Evolutionary conservation across 2,329 filamentous ascomycete genomes (phyloP), one percentile per base, ranked within the genome.

Genomic region (Westerdykella ornata): DNA sequence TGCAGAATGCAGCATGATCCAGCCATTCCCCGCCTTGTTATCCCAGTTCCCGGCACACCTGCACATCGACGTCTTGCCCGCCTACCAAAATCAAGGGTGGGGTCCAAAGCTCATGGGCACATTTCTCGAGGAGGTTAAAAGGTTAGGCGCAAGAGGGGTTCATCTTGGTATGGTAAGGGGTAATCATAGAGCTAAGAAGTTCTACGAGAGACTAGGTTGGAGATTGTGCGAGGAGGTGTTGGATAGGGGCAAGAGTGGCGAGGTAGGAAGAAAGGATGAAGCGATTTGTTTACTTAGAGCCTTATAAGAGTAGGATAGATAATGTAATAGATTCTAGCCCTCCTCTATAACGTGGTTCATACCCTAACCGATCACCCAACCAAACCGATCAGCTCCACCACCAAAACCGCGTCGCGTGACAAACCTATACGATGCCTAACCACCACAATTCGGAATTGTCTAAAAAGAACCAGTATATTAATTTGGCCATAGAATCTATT

Each of bases 61-160:
- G 15, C 65, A 68, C 32, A 60, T 68, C 34, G 54, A 68, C 37
- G 56, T 68, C 8, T 37, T 67, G 35, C 56, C 60, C 1, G 52
- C 56, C 30, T 62, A 51, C 31, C 63, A 65, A 39, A 45, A 58
- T 8, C 51, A 51, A 22, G 64, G 65, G 1, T 63, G 51, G 47
- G 66, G 66, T 1, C 41, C 32, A 14, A 34, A 42, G 16, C 33
- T 68, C 30, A 51, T 68, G n/a, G 41, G 53, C n/a, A 43, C 31
- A 0, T 53, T 63, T 16, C 47, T 60, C 29, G 42, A 47, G 3
- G 46, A 39, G 11, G 35, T 63, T 6, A 57, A 50, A 41, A 44
- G 35, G 9, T 11, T 47, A 2, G 59, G 59, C 2, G 58, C 55
- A 1, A 34, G 22, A 1, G 65, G 65, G 0, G 57, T 65, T 22